Evolutionary conservation across 2,329 filamentous ascomycete species (phyloP).

Genomic region (Aspergillus quadrilineatus): DNA sequence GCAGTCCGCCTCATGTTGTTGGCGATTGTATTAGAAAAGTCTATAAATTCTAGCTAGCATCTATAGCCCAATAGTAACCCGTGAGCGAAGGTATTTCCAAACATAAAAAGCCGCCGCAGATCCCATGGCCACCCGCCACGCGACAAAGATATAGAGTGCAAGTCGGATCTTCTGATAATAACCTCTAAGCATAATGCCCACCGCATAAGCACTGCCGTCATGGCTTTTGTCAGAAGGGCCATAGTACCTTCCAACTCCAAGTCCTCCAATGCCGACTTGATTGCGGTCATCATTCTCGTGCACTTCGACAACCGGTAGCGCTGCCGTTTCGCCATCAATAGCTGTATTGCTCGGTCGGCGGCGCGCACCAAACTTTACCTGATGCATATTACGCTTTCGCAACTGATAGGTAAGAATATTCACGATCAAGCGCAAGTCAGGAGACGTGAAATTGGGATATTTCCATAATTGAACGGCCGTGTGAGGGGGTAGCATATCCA

Average conservation of each 20-base stretch:
- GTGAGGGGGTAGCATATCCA: constrained; percentile 65
- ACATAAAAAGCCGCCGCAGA: constrained; percentile 29
- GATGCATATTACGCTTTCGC: constrained; percentile 50
- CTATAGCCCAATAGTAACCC: background rate
- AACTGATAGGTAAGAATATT: constrained; percentile 61
- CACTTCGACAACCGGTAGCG: constrained; percentile 26
- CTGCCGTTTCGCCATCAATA: constrained; percentile 36
- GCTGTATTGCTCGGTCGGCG: constrained; percentile 34
- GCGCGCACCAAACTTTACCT: constrained; percentile 33
- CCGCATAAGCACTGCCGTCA: constrained; percentile 35
- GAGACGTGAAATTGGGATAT: constrained; percentile 66
- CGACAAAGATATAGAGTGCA: constrained; percentile 42
- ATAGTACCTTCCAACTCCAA: constrained; percentile 38
- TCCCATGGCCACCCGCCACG: constrained; percentile 37
- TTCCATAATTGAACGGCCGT: constrained; percentile 63
- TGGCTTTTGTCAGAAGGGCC: constrained; percentile 25
- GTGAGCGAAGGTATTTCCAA: constrained; percentile 30
- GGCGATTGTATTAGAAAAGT: background rate
- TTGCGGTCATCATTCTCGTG: constrained; percentile 30
- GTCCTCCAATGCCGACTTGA: constrained; percentile 39
- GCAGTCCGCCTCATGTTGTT: too few species aligned
- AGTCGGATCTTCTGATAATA: constrained; percentile 43
- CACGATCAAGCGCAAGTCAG: constrained; percentile 60
- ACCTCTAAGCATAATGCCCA: constrained; percentile 45
- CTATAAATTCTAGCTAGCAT: background rate